Conservation (phyloP, 1,139 yeast genomes). For the Kodamaea arcana region DNA sequence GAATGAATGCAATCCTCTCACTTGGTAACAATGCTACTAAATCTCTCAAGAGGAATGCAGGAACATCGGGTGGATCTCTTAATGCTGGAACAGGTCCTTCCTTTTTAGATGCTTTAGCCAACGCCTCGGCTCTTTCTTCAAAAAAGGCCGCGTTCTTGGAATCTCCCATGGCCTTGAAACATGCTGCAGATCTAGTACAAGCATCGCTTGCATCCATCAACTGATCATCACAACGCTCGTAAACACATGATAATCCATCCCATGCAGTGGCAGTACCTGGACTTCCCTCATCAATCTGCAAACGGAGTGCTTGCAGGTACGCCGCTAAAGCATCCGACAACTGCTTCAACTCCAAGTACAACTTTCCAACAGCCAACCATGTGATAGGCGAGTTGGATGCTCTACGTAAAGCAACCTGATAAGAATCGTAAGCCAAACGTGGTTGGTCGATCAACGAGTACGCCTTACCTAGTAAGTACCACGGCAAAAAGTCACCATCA, state of each 20-base stretch:
- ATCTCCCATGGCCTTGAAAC: conserved; percentile 49
- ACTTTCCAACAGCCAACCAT: conserved; percentile 63
- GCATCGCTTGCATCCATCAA: conserved; percentile 59
- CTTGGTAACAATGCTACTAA: conserved; percentile 41
- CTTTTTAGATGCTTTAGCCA: conserved; percentile 39
- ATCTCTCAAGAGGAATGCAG: conserved; percentile 44
- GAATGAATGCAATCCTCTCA: conserved; percentile 39
- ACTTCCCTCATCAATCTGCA: conserved; percentile 47
- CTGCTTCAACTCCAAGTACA: conserved; percentile 56
- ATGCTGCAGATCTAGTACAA: conserved; percentile 47
- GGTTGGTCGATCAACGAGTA: conserved; percentile 45
- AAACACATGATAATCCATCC: conserved; percentile 64
- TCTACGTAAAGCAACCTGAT: conserved; percentile 53
- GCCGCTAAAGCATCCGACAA: conserved; percentile 65
- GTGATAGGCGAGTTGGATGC: conserved; percentile 55
- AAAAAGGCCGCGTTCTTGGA: conserved; percentile 34
- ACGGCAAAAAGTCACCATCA: conserved; percentile 51
- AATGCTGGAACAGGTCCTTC: conserved; percentile 43
- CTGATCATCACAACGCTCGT: conserved; percentile 60
- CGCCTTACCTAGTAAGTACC: conserved; percentile 56
- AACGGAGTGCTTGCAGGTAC: conserved; percentile 57
- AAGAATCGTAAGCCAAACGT: conserved; percentile 52
- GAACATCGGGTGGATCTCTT: conserved; percentile 49
- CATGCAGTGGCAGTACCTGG: conserved; percentile 57
- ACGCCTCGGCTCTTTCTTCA: conserved; percentile 40